Conservation (phyloP, 106 monocot species). For the Xerophyta viscosa region DNA sequence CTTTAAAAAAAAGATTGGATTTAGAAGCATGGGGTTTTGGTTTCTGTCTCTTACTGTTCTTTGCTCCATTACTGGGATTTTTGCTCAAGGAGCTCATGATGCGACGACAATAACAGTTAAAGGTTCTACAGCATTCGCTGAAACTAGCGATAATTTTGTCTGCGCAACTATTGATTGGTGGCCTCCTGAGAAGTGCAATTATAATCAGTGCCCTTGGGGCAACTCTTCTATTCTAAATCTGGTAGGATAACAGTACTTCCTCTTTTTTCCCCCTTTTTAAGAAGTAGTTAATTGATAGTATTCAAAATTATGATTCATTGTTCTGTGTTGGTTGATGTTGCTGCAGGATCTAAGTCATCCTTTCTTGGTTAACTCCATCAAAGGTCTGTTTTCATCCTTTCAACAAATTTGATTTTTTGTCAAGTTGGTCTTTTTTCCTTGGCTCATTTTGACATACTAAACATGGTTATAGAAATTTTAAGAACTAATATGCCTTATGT, state of each 20-base stretch:
- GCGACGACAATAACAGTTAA: constrained; percentile 36
- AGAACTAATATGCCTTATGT: too few relatives aligned
- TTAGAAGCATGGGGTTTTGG: constrained; percentile 25
- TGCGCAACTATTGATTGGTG: constrained; percentile 98
- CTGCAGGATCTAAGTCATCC: constrained; percentile 29
- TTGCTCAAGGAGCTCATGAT: constrained; percentile 17
- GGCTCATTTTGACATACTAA: too few relatives aligned
- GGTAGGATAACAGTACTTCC: constrained; percentile 15
- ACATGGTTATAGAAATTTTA: too few relatives aligned
- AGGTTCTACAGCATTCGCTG: constrained; percentile 34
- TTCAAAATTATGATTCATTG: too few relatives aligned
- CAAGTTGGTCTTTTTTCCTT: too few relatives aligned
- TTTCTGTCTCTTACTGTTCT: constrained; percentile 36
- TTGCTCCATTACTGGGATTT: constrained; percentile 22
- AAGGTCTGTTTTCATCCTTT: constrained; percentile 11
- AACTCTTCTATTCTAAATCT: constrained; percentile 64
- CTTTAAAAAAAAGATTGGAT: not conserved
- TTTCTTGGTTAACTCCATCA: constrained; percentile 17
- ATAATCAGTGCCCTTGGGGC: constrained; percentile 86
- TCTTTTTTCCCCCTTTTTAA: not conserved
- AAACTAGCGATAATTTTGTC: constrained; percentile 58
- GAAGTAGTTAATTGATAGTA: too few relatives aligned
- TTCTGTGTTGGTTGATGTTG: not conserved
- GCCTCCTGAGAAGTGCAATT: constrained; percentile 84
- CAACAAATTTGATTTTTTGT: too few relatives aligned